Conservation (phyloP, 257 asterid genomes). For the Schizonepeta tenuifolia region DNA sequence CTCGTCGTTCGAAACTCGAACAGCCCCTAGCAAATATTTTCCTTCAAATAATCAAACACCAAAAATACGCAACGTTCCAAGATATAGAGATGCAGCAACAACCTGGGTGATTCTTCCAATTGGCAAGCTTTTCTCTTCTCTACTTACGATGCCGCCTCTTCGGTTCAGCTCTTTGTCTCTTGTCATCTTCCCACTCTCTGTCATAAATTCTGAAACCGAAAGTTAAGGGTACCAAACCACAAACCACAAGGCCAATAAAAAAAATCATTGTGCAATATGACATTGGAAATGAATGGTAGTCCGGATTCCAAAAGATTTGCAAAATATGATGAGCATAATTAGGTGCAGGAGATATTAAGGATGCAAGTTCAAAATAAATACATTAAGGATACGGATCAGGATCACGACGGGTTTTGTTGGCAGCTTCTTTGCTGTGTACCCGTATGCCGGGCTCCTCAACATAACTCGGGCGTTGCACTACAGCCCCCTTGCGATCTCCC, state of each 20-base stretch:
- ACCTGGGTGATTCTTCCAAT: not conserved
- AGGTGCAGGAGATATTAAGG: not conserved
- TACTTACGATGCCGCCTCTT: conserved; percentile 93
- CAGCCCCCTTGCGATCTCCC: conserved; percentile 76
- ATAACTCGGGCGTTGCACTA: conserved; percentile 70
- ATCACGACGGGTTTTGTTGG: conserved; percentile 82
- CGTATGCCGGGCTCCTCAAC: conserved; percentile 82
- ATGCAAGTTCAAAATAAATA: conserved; percentile 16
- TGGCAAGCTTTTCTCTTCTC: conserved; percentile 19
- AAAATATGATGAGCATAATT: not conserved
- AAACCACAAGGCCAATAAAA: no score
- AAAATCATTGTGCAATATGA: no score
- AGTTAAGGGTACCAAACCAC: conserved; percentile 60
- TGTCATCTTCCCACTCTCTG: conserved; percentile 98
- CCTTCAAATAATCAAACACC: conserved; percentile 19
- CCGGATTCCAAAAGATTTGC: not conserved
- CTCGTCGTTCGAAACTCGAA: conserved; percentile 11
- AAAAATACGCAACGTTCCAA: conserved; percentile 11
- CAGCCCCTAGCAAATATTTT: not conserved
- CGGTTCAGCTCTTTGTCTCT: conserved; percentile 92
- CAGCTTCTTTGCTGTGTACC: conserved; percentile 78
- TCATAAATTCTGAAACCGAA: conserved; percentile 58
- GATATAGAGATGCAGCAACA: conserved; percentile 1
- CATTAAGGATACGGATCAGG: conserved; percentile 79
- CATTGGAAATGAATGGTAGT: not conserved